Percentiles rank a stretch among this genome's conserved stretches.
phyloP scores from a whole-genome alignment of 768 basidiomycete genomes.

The Termitomyces sp. region DNA sequence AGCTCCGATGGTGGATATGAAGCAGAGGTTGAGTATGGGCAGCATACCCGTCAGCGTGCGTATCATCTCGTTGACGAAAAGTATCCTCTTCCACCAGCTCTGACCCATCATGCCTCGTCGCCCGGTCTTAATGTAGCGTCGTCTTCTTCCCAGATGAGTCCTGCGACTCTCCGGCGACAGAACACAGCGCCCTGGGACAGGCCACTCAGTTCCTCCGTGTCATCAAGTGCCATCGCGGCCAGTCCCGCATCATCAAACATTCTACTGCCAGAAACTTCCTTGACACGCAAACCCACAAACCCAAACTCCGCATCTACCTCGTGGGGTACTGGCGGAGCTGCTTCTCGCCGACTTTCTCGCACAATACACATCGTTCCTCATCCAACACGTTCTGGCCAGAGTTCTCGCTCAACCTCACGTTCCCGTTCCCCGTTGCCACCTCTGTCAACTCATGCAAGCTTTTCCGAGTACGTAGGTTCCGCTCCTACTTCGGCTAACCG shows the following conservation, averaged over 20 bases:
- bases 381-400: constrained; percentile 68
- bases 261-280: constrained; percentile 58
- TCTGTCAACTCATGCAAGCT: constrained; percentile 58
- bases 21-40: constrained; percentile 63
- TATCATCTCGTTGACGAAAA: constrained; percentile 47
- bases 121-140: constrained; percentile 63
- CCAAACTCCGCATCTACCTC: constrained; percentile 43
- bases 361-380: constrained; percentile 74
- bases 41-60: constrained; percentile 76
- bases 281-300: constrained; percentile 62
- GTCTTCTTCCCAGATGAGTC: constrained; percentile 61
- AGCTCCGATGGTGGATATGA: constrained; percentile 84
- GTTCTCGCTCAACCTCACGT: constrained; percentile 92
- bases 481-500: constrained; percentile 53
- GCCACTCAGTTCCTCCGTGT: constrained; percentile 51
- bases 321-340: constrained; percentile 52
- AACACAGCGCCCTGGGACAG: constrained; percentile 66
- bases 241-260: constrained; percentile 61
- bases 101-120: constrained; percentile 54
- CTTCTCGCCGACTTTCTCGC: constrained; percentile 82
- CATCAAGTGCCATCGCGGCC: constrained; percentile 52
- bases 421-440: constrained; percentile 91
- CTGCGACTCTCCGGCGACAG: constrained; percentile 66
- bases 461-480: constrained; percentile 48
- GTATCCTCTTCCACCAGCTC: constrained; percentile 31